Evolutionary conservation across 225 moss, liverwort and hornwort genomes (phyloP), one percentile per base, ranked within the genome.

Genomic region (Anthoceros angustus): DNA sequence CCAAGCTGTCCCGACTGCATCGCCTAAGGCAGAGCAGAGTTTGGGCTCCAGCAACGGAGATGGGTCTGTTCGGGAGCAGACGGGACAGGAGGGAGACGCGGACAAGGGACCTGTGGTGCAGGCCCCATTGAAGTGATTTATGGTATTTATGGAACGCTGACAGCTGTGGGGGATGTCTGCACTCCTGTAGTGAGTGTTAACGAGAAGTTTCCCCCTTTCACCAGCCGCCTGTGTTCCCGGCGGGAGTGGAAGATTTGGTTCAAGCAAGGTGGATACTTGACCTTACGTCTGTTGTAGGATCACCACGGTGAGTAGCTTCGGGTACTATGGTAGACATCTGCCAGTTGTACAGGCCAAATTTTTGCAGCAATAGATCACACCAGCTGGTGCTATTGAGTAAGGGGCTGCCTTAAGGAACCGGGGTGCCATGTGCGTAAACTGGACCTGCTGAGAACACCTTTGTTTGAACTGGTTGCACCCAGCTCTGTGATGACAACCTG

Each of bases 21-120:
- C 24, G 41, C 64, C 64, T 7, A 67, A 50, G 32, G 64, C 10
- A 23, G 55, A 55, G 23, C 8, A 55, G 55, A 14, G 68, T 14
- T 12, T 76, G 42, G 79, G 79, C 21, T 63, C 74, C 21, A 85
- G 42, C 64, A 90, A 88, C 45, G 90, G 84, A 63, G 95, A 87
- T 77, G 87, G 79, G 11, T 73, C 73, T 38, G 50, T 67, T 62
- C 42, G 64, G 11, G 72, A 78, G 26, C 15, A 60, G 42, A 40
- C 32, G n/a, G 78, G 74, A 70, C 46, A 42, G 68, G 67, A 61
- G 64, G 78, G 77, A 63, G 81, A 78, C 55, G 73, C 78, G 14
- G 81, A 81, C 64, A 63, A 74, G 9, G 46, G 75, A 14, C 24
- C 81, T 14, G 20, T 75, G 26, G 69, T 72, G 69, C 69, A 75